These are phyloP conservation scores for Uronychia binucleata DNA, from an alignment of 73 alveolate genomes.

Conservation along the genomic window DNA sequence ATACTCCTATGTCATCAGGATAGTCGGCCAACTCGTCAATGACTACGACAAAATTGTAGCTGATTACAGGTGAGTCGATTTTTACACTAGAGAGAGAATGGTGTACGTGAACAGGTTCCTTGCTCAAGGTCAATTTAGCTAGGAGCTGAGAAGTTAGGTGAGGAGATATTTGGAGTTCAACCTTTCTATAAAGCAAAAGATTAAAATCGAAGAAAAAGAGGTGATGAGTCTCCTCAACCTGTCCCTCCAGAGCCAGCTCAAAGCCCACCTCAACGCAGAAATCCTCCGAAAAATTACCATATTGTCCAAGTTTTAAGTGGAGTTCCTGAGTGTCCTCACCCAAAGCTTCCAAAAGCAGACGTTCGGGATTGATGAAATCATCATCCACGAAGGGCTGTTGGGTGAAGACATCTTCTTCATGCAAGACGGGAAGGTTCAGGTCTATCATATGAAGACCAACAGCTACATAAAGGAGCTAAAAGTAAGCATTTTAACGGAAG, in stretches of 20 bases:
- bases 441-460: slow-evolving; percentile 61
- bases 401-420: slow-evolving; percentile 72
- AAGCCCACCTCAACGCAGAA: slow-evolving; percentile 56
- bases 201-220: slow-evolving; percentile 71
- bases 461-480: slow-evolving; percentile 60
- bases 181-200: slow-evolving; percentile 58
- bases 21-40: slow-evolving; percentile 66
- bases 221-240: slow-evolving; percentile 52
- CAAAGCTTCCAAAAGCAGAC: slow-evolving; percentile 55
- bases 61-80: slow-evolving; percentile 4
- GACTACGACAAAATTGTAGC: slow-evolving; percentile 24
- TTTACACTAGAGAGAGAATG: slow-evolving; percentile 54
- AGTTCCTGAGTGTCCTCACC: slow-evolving; percentile 44
- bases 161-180: slow-evolving; percentile 76
- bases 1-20: slow-evolving; percentile 76
- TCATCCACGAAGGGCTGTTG: slow-evolving; percentile 66
- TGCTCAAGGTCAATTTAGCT: slow-evolving; percentile 53
- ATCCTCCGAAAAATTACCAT: slow-evolving; percentile 57
- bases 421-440: slow-evolving; percentile 71
- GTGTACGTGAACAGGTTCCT: slow-evolving; percentile 61
- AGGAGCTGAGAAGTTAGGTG: slow-evolving; percentile 52
- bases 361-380: slow-evolving; percentile 16
- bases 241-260: slow-evolving; percentile 55
- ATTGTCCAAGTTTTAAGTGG: slow-evolving; percentile 50
- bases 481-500: background rate